Conservation (phyloP, 1,284 basidiomycete genomes). For the Coniophora puteana region DNA sequence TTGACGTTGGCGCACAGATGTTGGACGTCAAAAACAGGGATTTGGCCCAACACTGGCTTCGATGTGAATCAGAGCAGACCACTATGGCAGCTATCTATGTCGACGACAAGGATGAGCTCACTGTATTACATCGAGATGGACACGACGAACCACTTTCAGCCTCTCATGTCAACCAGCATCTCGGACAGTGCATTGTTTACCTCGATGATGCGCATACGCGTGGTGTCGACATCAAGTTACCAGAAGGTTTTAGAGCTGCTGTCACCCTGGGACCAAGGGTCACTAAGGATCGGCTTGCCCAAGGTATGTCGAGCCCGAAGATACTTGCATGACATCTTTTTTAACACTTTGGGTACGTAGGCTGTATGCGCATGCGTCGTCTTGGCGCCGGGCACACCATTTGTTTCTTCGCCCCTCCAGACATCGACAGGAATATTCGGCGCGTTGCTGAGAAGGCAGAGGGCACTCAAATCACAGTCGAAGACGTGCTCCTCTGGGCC, state of each 20-base stretch:
- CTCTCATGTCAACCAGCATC: conserved; percentile 13
- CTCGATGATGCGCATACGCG: conserved; percentile 34
- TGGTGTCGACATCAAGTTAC: conserved; percentile 34
- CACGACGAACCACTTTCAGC: conserved; percentile 1
- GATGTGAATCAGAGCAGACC: neutral
- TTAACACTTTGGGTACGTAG: too few species aligned
- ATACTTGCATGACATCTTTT: too few species aligned
- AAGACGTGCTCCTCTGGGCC: conserved; percentile 42
- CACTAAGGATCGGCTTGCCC: conserved; percentile 29
- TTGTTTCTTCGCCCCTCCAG: conserved; percentile 28
- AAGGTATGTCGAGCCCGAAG: too few species aligned
- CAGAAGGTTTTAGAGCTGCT: conserved; percentile 23
- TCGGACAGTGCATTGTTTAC: conserved; percentile 30
- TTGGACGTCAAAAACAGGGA: conserved; percentile 25
- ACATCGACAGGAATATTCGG: conserved; percentile 25
- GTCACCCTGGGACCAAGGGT: conserved; percentile 42
- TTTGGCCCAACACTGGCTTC: conserved; percentile 24
- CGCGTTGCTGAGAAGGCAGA: conserved; percentile 9
- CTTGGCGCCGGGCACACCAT: conserved; percentile 29
- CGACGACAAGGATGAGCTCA: conserved; percentile 2
- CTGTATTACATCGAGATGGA: neutral
- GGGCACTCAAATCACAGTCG: conserved; percentile 13
- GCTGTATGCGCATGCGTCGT: conserved; percentile 35
- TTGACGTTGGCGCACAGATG: conserved; percentile 33
- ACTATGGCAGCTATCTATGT: conserved; percentile 5